A percentile compares a stretch with the other conserved stretches of the same genome.
phyloP scores from a whole-genome alignment of 2,329 filamentous ascomycete species.

The Paecilomyces dactylethromorphus region DNA sequence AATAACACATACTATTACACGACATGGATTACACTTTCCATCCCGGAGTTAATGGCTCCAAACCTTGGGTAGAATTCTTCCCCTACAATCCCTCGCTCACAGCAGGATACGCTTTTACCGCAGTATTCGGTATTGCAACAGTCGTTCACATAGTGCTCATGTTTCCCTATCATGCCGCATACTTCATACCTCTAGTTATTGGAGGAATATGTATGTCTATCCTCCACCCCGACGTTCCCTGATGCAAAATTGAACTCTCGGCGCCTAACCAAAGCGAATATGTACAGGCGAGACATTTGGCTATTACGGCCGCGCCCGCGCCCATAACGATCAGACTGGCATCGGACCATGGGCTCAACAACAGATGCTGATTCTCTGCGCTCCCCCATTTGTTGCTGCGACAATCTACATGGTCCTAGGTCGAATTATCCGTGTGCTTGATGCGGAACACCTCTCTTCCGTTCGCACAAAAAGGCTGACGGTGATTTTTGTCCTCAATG shows the following conservation, averaged over 20 bases:
- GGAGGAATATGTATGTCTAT: slow-evolving; percentile 28
- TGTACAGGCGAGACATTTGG: slow-evolving; percentile 27
- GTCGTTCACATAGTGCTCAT: slow-evolving; percentile 22
- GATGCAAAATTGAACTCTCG: neutral
- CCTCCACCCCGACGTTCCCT: neutral
- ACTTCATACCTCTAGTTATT: slow-evolving; percentile 30
- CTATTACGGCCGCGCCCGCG: slow-evolving; percentile 30
- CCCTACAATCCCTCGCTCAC: slow-evolving; percentile 26
- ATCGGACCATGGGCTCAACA: slow-evolving; percentile 29
- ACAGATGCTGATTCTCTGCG: slow-evolving; percentile 32
- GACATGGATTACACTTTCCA: slow-evolving; percentile 27
- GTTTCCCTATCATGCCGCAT: slow-evolving; percentile 25
- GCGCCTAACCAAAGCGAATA: neutral
- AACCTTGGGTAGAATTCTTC: slow-evolving; percentile 28
- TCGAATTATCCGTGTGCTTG: slow-evolving; percentile 28
- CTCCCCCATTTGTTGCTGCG: slow-evolving; percentile 36
- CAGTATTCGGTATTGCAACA: slow-evolving; percentile 25
- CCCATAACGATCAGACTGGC: slow-evolving; percentile 18
- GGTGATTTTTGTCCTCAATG: slow-evolving; percentile 29
- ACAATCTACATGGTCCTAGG: slow-evolving; percentile 33
- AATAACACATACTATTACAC: neutral
- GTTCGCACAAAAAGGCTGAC: slow-evolving; percentile 32
- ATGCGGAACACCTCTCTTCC: slow-evolving; percentile 28
- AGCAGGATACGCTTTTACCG: slow-evolving; percentile 31
- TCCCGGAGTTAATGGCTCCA: slow-evolving; percentile 21